These are phyloP conservation scores for Talaromyces trachyspermus DNA, from an alignment of 495 filamentous ascomycete genomes.

Conservation along the genomic window DNA sequence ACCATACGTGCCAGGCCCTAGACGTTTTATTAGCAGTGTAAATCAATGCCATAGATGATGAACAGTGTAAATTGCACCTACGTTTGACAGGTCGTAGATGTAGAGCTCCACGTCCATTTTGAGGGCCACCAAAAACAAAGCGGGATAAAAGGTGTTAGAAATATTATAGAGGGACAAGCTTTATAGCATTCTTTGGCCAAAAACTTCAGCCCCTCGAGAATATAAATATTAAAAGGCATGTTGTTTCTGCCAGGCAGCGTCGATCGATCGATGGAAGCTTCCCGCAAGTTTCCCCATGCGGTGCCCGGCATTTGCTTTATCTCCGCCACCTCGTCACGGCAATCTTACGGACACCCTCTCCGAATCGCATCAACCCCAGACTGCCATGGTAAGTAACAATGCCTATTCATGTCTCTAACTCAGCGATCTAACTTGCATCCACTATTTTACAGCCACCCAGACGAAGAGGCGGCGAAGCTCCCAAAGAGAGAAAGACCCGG, in stretches of 20 bases:
- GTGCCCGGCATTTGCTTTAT: constrained; percentile 1
- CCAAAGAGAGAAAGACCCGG: constrained; percentile 39
- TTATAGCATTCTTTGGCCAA: not conserved
- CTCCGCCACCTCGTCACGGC: not conserved
- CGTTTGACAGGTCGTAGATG: constrained; percentile 88
- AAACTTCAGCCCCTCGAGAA: not conserved
- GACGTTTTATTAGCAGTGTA: constrained; percentile 12
- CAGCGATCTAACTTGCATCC: not conserved
- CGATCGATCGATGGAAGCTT: no score
- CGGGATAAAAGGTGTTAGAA: not conserved
- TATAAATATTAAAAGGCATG: not conserved
- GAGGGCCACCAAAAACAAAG: not conserved
- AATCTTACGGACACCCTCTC: not conserved
- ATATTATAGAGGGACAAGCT: not conserved
- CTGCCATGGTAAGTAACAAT: not conserved
- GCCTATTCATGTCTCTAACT: not conserved
- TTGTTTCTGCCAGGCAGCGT: constrained; percentile 1
- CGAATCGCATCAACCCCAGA: not conserved
- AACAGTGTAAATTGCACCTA: constrained; percentile 15
- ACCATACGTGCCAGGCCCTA: constrained; percentile 44
- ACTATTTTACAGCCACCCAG: constrained; percentile 26
- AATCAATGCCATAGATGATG: not conserved
- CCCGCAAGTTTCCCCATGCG: not conserved
- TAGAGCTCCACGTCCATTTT: constrained; percentile 85
- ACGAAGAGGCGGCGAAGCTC: constrained; percentile 25